Evolutionary conservation across 148 eudicot species (phyloP), one percentile per base, ranked within the genome.

Genomic region (Silene uniflora): DNA sequence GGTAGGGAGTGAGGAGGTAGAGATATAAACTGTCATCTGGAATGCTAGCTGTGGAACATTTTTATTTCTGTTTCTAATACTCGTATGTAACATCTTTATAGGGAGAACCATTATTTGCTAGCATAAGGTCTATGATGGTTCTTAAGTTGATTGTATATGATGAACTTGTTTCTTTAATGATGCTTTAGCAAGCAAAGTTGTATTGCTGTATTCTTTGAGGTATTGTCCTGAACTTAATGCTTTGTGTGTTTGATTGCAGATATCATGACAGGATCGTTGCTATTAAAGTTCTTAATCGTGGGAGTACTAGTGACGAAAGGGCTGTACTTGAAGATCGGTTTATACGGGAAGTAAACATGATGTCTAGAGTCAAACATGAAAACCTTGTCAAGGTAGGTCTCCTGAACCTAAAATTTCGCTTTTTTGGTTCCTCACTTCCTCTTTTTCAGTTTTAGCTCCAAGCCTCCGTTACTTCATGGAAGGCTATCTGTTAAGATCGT

Each of bases 261-360:
- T 94, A 90, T 81, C 84, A 88, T 60, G 93, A 90, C 69, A 84
- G 81, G 74, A 90, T 90, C 75, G 97, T 94, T 80, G 98, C 98
- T 0, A 88, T 94, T 47, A 94, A 94, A 77, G 97, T 94, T 77
- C 92, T 94, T 55, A 84, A 90, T 69, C 84, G 85, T 80, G 98
- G 97, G 35, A 87, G 80, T 54, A 92, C 88, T 39, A 47, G 85
- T 27, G 96, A 90, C 56, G 98, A 92, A 80, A 86, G 85, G 79
- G 80, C 82, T 73, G 79, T 85, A 24, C 92, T 90, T 76, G 97
- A 94, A 83, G 74, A 85, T 74, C 89, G 97, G 67, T 94, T 94
- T 83, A 88, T 86, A 61, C 85, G 97, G 75, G 98, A 94, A 81
- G 98, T 94, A 72, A 84, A 84, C 74, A 94, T 94, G 98, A 92